Base-by-base conservation (phyloP, 1,284 basidiomycete genomes). In the Sporisorium reilianum region DNA sequence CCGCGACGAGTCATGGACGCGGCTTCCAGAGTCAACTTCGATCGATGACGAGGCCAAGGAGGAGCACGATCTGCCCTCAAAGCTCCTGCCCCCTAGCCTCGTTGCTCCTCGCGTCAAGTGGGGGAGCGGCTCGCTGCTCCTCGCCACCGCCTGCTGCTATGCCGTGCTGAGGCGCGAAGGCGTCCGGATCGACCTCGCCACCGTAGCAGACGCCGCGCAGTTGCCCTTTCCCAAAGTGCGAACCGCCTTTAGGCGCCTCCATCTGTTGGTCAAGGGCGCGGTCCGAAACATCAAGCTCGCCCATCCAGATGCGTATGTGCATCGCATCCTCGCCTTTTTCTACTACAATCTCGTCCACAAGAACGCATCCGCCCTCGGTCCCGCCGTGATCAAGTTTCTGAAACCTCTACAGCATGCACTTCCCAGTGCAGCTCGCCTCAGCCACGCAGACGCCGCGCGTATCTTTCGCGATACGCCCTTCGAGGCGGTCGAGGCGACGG, bases 111-210 rank as follows among this genome's bases (percentile, higher is more conserved):
- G 55, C 12, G 55, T 75, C 40, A 55, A 36, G 8, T 75, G 72
- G 72, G 72, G 72, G 10, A 46, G 38, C 11, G 32, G 41, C 12
- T 63, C 72, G 7, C 38, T 62, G 20, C 26, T 41, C 4, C 51
- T 75, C 2, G 72, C 72, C n/a, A 52, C 66, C 2, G 72, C 72
- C 20, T 75, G 72, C 52, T 75, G 72, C 53, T 75, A 65, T 26
- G 66, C 53, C 25, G 64, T 75, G 14, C 23, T 75, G 18, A 53
- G 72, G 10, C 58, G 66, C 3, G 44, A 66, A 50, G 55, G 72
- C n/a, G 40, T 54, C 11, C 56, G 45, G 1, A 49, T 66, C 40
- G 66, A 75, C 46, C 49, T 75, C 6, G 41, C 46, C 10, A 52
- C 49, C 25, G 72, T 75, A 1, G 51, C 72, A 1, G 18, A 45